Evolutionary conservation across 768 basidiomycete genomes (phyloP).

Genomic region (Boletus huronensis): DNA sequence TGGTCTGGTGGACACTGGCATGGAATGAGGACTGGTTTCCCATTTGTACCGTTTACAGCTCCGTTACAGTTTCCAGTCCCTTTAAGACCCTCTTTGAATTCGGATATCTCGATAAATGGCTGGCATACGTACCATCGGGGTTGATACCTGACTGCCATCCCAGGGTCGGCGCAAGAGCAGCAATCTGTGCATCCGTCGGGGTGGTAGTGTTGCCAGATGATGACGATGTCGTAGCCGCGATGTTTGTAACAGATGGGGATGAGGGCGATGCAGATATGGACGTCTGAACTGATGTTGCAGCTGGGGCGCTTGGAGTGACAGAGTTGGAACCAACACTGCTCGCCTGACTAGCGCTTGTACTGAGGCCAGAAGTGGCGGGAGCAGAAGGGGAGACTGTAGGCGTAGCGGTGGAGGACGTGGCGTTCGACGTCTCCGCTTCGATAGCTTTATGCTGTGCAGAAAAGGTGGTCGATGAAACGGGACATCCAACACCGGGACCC

Average conservation of each 20-base stretch:
- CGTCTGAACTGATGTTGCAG: not conserved
- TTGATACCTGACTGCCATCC: conserved; percentile 53
- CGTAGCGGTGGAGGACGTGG: not conserved
- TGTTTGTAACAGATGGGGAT: not conserved
- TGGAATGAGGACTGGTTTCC: conserved; percentile 33
- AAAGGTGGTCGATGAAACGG: conserved; percentile 62
- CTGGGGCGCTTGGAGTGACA: not conserved
- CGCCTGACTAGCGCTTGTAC: not conserved
- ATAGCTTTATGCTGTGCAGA: conserved; percentile 34
- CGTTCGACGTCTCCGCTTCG: conserved; percentile 10
- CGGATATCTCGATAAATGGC: not conserved
- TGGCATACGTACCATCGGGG: conserved; percentile 47
- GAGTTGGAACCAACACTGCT: not conserved
- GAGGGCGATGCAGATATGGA: not conserved
- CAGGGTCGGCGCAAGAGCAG: conserved; percentile 53
- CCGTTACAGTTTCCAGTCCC: conserved; percentile 40
- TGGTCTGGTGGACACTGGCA: conserved; percentile 35
- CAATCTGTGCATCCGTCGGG: conserved; percentile 27
- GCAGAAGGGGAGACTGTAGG: not conserved
- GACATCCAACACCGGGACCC: conserved; percentile 67
- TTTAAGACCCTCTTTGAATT: not conserved
- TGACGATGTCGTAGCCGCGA: not conserved
- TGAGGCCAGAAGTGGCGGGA: not conserved
- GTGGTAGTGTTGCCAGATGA: conserved; percentile 6
- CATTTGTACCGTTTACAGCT: conserved; percentile 28